Percentiles rank a stretch among this genome's conserved stretches.
phyloP scores from a whole-genome alignment of 306 rosid genomes.

The Inga leiocalycina region DNA sequence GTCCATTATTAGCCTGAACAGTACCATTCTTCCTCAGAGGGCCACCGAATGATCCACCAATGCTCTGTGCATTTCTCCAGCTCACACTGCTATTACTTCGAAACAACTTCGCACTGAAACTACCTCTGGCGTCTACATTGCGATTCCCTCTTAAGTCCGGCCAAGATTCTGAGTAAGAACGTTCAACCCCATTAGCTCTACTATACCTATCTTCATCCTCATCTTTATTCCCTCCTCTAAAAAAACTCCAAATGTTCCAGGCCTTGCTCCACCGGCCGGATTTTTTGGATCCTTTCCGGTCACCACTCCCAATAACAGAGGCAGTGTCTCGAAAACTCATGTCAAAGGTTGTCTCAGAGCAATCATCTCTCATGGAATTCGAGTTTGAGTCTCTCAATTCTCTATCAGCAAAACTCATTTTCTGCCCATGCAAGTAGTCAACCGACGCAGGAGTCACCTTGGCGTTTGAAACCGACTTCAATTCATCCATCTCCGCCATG shows the following conservation, averaged over 20 bases:
- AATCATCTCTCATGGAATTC: slow-evolving; percentile 77
- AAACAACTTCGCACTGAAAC: slow-evolving; percentile 59
- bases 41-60: slow-evolving; percentile 56
- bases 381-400: slow-evolving; percentile 73
- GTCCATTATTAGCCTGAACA: slow-evolving; percentile 52
- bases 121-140: slow-evolving; percentile 58
- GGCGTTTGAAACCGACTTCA: slow-evolving; percentile 71
- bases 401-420: slow-evolving; percentile 53
- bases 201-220: slow-evolving; percentile 77
- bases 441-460: slow-evolving; percentile 68
- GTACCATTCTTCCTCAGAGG: slow-evolving; percentile 63
- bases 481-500: slow-evolving; percentile 90
- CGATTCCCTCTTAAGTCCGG: slow-evolving; percentile 77
- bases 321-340: slow-evolving; percentile 53
- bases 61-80: slow-evolving; percentile 75
- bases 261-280: slow-evolving; percentile 84
- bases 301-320: slow-evolving; percentile 59
- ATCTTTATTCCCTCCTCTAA: slow-evolving; percentile 59
- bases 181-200: slow-evolving; percentile 69
- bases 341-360: slow-evolving; percentile 66
- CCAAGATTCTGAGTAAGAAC: slow-evolving; percentile 92
- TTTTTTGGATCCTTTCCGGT: slow-evolving; percentile 72
- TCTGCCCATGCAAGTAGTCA: slow-evolving; percentile 61
- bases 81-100: slow-evolving; percentile 93
- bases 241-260: slow-evolving; percentile 88